Evolutionary conservation across 2,329 filamentous ascomycete species (phyloP).

Genomic region (Exophiala spinifera): DNA sequence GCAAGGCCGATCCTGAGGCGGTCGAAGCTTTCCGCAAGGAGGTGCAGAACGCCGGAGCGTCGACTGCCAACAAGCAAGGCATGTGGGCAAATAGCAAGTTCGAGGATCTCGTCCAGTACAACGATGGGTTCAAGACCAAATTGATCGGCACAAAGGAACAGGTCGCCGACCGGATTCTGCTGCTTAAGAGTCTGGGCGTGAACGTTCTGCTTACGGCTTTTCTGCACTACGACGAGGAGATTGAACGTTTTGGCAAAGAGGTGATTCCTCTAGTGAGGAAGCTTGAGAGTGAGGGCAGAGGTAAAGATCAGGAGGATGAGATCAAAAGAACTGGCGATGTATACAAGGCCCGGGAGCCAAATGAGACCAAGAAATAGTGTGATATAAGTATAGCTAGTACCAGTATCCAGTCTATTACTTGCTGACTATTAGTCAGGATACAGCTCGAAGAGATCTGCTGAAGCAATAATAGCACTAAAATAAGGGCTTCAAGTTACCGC

Average conservation of each 20-base stretch:
- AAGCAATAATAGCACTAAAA: too few species aligned
- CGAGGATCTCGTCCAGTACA: conserved; percentile 55
- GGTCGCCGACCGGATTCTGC: conserved; percentile 67
- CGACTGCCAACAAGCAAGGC: conserved; percentile 47
- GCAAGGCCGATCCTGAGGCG: conserved; percentile 51
- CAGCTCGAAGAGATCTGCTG: too few species aligned
- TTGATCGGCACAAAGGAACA: conserved; percentile 60
- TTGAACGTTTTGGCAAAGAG: conserved; percentile 48
- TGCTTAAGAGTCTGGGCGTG: conserved; percentile 44
- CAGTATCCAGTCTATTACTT: too few species aligned
- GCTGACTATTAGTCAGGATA: too few species aligned
- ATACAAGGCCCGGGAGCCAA: conserved; percentile 32
- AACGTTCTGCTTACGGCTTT: conserved; percentile 46
- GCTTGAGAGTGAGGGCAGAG: conserved; percentile 48
- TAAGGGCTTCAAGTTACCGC: too few species aligned
- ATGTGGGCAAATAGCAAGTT: conserved; percentile 55
- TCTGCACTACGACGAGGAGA: conserved; percentile 54
- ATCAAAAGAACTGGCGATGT: conserved; percentile 49
- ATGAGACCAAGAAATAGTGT: neutral
- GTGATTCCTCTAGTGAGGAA: conserved; percentile 49
- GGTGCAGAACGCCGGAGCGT: conserved; percentile 50
- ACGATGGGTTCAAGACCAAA: conserved; percentile 57
- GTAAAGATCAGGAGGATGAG: conserved; percentile 47
- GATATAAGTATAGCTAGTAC: too few species aligned
- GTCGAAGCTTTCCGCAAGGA: conserved; percentile 50